Percentiles rank a stretch among this genome's conserved stretches.
These are phyloP conservation scores for Aspergillus cavernicola DNA, from an alignment of 495 filamentous ascomycete genomes.

Conservation along the genomic window DNA sequence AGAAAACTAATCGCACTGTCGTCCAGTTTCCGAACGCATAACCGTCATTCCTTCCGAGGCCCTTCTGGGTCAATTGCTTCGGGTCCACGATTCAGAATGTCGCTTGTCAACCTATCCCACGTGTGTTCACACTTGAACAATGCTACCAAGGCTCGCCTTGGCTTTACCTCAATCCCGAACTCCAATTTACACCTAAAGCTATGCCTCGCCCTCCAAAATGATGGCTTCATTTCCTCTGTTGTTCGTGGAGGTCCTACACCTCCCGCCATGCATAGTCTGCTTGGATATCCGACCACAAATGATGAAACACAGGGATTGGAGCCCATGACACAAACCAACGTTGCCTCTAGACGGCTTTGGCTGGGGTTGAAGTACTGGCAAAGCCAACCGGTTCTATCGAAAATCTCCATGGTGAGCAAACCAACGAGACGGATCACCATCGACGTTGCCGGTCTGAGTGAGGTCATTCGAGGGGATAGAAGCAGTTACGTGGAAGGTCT, in stretches of 20 bases:
- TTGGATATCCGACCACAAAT: conserved; percentile 40
- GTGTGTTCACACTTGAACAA: conserved; percentile 95
- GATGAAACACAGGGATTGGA: conserved; percentile 39
- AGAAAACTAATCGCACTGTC: not conserved
- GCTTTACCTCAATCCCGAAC: conserved; percentile 80
- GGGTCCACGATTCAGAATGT: conserved; percentile 58
- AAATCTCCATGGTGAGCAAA: conserved; percentile 68
- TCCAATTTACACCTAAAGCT: conserved; percentile 76
- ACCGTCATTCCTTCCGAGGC: not conserved
- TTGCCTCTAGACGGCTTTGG: conserved; percentile 78
- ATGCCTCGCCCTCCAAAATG: conserved; percentile 70
- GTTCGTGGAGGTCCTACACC: conserved; percentile 70
- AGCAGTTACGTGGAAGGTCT: conserved; percentile 66
- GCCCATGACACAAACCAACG: conserved; percentile 72
- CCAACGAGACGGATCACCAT: conserved; percentile 71
- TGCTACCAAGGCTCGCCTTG: conserved; percentile 78
- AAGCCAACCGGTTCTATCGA: conserved; percentile 74
- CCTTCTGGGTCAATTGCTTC: conserved; percentile 24
- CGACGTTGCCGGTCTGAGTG: conserved; percentile 53
- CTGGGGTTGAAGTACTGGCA: conserved; percentile 92
- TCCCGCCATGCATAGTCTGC: conserved; percentile 52
- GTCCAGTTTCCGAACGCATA: not conserved
- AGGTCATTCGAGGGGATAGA: conserved; percentile 62
- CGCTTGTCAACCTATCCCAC: conserved; percentile 73
- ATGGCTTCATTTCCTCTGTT: conserved; percentile 78